These are phyloP conservation scores for Moelleriella libera DNA, from an alignment of 2,329 filamentous ascomycete genomes.

Conservation along the genomic window DNA sequence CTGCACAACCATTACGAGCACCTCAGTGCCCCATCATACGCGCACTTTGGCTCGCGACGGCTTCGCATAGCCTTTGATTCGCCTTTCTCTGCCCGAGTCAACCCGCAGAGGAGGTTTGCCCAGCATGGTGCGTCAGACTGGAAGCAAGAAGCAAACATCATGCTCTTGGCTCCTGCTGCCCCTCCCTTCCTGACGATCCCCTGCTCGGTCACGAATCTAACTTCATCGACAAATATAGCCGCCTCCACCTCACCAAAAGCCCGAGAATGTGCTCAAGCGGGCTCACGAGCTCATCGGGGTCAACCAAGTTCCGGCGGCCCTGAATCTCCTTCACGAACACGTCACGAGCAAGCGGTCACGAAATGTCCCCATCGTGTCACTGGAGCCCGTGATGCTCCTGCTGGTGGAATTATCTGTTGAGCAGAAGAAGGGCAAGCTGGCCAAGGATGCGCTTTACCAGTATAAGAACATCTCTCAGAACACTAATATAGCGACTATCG, in stretches of 20 bases:
- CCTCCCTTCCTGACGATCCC: constrained; percentile 4
- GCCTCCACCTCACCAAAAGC: constrained; percentile 92
- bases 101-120: constrained; percentile 33
- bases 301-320: constrained; percentile 78
- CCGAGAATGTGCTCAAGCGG: constrained; percentile 98
- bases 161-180: constrained; percentile 15
- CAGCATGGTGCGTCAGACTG: constrained; percentile 29
- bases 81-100: constrained; percentile 20
- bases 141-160: constrained; percentile 4
- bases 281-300: constrained; percentile 98
- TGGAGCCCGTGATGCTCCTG: constrained; percentile 97
- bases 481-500: constrained; percentile 95
- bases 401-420: constrained; percentile 95
- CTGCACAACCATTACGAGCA: constrained; percentile 24
- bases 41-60: constrained; percentile 23
- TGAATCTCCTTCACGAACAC: constrained; percentile 96
- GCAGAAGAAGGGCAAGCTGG: constrained; percentile 93
- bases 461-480: constrained; percentile 99
- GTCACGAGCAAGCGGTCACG: constrained; percentile 96
- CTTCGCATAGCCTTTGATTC: constrained; percentile 20
- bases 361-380: constrained; percentile 87
- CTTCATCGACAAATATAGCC: constrained; percentile 39
- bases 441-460: constrained; percentile 97
- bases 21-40: constrained; percentile 20
- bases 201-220: not conserved